Evolutionary conservation across 345 rosid species (phyloP).

Genomic region (Salix dunnii): DNA sequence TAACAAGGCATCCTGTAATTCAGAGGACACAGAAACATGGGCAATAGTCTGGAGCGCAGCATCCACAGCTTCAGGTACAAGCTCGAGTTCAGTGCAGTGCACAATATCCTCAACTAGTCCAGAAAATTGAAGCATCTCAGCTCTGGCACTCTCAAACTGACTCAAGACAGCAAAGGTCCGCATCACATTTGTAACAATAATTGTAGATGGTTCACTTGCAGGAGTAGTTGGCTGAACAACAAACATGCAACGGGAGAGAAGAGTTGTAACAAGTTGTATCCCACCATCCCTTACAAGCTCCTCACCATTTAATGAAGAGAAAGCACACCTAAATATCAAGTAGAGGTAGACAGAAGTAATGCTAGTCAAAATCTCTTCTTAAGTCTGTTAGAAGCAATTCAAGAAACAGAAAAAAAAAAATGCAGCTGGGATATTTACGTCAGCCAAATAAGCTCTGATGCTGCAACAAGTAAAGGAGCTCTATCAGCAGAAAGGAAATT

Average conservation of each 20-base stretch:
- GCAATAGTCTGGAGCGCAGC: slow-evolving; percentile 90
- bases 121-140: slow-evolving; percentile 64
- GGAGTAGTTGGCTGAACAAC: slow-evolving; percentile 95
- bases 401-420: slow-evolving; percentile 1
- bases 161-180: slow-evolving; percentile 80
- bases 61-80: slow-evolving; percentile 86
- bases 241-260: slow-evolving; percentile 91
- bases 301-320: slow-evolving; percentile 97
- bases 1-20: slow-evolving; percentile 76
- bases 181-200: slow-evolving; percentile 90
- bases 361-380: neutral
- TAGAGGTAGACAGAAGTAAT: slow-evolving; percentile 6
- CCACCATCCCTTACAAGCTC: slow-evolving; percentile 99
- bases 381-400: slow-evolving; percentile 10
- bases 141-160: slow-evolving; percentile 88
- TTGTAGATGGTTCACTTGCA: slow-evolving; percentile 81
- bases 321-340: slow-evolving; percentile 62
- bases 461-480: slow-evolving; percentile 95
- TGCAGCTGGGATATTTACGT: slow-evolving; percentile 48
- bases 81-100: slow-evolving; percentile 92
- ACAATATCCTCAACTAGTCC: slow-evolving; percentile 85
- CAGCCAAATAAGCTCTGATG: slow-evolving; percentile 93
- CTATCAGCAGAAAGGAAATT: slow-evolving; percentile 89
- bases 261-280: slow-evolving; percentile 77
- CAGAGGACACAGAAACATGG: slow-evolving; percentile 69